phyloP scores from a whole-genome alignment of 1,284 basidiomycete genomes.

The Papiliotrema fonsecae region DNA sequence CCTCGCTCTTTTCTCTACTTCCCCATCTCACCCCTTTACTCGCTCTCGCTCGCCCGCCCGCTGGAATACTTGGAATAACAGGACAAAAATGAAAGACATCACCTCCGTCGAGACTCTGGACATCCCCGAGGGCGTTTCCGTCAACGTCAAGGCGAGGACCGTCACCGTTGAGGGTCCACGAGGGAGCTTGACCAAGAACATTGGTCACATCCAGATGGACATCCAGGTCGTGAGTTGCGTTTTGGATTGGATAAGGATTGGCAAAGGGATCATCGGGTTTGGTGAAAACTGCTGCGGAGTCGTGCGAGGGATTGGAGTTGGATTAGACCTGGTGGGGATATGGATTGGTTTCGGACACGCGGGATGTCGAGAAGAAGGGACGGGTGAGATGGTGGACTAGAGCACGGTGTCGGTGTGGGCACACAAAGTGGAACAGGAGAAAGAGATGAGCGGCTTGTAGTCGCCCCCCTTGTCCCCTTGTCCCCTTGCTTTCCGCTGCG shows the following conservation, averaged over 20 bases:
- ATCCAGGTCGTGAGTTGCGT: slow-evolving; percentile 65
- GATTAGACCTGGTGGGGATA: too few relatives aligned
- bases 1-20: neutral
- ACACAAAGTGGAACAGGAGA: too few relatives aligned
- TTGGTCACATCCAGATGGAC: slow-evolving; percentile 95
- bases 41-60: neutral
- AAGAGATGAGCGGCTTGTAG: too few relatives aligned
- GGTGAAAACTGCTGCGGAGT: neutral
- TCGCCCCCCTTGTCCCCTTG: too few relatives aligned
- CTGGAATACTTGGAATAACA: neutral
- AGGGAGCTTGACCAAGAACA: slow-evolving; percentile 82
- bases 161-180: slow-evolving; percentile 86
- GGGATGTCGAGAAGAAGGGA: too few relatives aligned
- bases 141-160: slow-evolving; percentile 79
- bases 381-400: too few relatives aligned
- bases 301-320: too few relatives aligned
- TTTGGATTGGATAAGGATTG: neutral
- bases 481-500: too few relatives aligned
- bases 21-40: neutral
- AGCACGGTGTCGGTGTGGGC: too few relatives aligned
- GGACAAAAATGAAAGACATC: slow-evolving; percentile 50
- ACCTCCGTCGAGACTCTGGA: slow-evolving; percentile 71
- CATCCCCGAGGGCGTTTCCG: slow-evolving; percentile 78
- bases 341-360: too few relatives aligned
- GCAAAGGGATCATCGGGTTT: neutral